Conservation (phyloP, 2,329 filamentous ascomycete species). For the Botrytis galanthina region DNA sequence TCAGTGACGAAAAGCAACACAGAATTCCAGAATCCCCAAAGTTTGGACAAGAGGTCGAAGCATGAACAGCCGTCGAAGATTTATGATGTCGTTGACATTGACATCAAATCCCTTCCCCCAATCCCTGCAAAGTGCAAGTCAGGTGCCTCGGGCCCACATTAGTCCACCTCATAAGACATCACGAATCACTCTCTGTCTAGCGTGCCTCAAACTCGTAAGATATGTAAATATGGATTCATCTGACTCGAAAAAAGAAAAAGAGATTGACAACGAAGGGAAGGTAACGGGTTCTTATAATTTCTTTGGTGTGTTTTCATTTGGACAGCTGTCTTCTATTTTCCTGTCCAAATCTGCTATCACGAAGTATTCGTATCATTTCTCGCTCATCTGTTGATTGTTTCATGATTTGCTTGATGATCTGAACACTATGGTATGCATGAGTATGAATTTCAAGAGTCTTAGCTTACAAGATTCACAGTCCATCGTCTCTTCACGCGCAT, state of each 20-base stretch:
- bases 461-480: conserved; percentile 17
- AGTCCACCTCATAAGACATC: conserved; percentile 1
- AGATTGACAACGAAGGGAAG: neutral
- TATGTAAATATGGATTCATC: conserved; percentile 12
- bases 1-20: neutral
- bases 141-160: conserved; percentile 3
- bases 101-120: neutral
- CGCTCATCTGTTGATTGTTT: neutral
- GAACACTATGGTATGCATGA: conserved; percentile 16
- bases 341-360: neutral
- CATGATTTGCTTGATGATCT: neutral
- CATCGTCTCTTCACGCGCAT: conserved; percentile 14
- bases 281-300: neutral
- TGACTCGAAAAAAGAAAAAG: conserved; percentile 2
- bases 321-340: neutral
- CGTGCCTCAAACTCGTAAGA: conserved; percentile 1
- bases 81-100: neutral
- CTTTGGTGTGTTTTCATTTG: neutral
- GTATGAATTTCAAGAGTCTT: neutral
- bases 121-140: neutral
- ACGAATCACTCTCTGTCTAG: neutral
- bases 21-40: neutral
- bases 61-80: neutral
- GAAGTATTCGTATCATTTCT: neutral
- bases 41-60: neutral